phyloP scores from a whole-genome alignment of 2,329 filamentous ascomycete genomes.

The Dissoconium aciculare region DNA sequence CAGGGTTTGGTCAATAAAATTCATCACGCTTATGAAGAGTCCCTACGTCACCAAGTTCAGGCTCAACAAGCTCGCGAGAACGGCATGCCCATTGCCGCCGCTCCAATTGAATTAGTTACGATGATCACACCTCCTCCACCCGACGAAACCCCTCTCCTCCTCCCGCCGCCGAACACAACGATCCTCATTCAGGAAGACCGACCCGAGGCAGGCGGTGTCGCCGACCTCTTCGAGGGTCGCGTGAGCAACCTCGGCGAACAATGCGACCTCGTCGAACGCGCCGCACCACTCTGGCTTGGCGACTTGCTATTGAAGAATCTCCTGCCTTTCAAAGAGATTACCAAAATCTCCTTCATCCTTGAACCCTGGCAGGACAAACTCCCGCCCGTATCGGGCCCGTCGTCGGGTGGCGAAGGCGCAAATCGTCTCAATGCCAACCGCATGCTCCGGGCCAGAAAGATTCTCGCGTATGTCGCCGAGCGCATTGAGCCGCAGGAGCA shows the following conservation, averaged over 20 bases:
- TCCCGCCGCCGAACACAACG: constrained; percentile 49
- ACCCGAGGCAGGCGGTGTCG: constrained; percentile 48
- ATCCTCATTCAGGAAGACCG: constrained; percentile 52
- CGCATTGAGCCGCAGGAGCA: constrained; percentile 53
- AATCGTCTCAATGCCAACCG: constrained; percentile 89
- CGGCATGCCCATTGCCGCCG: constrained; percentile 18
- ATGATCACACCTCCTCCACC: constrained; percentile 54
- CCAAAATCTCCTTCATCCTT: constrained; percentile 90
- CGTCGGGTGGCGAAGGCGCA: constrained; percentile 67
- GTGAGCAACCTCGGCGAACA: constrained; percentile 64
- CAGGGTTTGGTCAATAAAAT: constrained; percentile 58
- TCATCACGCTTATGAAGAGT: constrained; percentile 56
- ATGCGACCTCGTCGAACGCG: constrained; percentile 69
- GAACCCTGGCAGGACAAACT: constrained; percentile 61
- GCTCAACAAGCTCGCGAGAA: constrained; percentile 20
- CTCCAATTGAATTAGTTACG: constrained; percentile 39
- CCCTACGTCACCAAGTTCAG: constrained; percentile 36
- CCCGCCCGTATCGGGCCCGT: constrained; percentile 58
- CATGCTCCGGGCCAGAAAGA: constrained; percentile 92
- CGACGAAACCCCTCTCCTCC: constrained; percentile 61
- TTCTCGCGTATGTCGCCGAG: constrained; percentile 81
- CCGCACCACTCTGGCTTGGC: constrained; percentile 80
- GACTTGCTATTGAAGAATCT: constrained; percentile 72
- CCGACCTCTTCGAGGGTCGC: constrained; percentile 82
- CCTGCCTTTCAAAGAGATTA: constrained; percentile 72